These are phyloP conservation scores for Suillus decipiens DNA, from an alignment of 768 basidiomycete species.

Conservation along the genomic window DNA sequence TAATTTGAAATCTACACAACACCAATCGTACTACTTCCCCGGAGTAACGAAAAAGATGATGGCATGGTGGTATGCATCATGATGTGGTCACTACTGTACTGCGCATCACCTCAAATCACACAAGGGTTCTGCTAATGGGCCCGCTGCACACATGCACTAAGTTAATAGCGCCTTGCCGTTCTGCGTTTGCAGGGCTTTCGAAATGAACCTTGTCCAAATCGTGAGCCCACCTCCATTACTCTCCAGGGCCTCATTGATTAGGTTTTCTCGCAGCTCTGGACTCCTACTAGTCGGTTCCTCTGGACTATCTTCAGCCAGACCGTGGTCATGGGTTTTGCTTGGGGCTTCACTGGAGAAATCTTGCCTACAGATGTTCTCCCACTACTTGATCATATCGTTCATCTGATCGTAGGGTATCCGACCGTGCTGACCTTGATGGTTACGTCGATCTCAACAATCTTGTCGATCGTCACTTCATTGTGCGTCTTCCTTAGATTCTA, in stretches of 20 bases:
- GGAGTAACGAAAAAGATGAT: too few relatives aligned
- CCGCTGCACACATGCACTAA: neutral
- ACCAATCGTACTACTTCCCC: too few relatives aligned
- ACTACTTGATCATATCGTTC: neutral
- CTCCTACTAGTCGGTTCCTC: neutral
- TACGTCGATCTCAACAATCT: neutral
- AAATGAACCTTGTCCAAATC: neutral
- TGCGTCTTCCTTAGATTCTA: neutral
- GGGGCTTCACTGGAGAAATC: neutral
- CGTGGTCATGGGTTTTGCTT: neutral
- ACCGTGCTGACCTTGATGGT: conserved; percentile 1
- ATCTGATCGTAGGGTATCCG: neutral
- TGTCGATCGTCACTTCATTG: conserved; percentile 1
- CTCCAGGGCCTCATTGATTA: neutral
- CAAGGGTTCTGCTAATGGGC: too few relatives aligned
- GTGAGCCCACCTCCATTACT: neutral
- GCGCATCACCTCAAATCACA: too few relatives aligned
- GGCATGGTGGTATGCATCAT: too few relatives aligned
- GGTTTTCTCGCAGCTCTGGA: neutral
- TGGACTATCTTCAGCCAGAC: conserved; percentile 2
- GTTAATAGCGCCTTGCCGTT: neutral
- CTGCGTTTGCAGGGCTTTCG: too few relatives aligned
- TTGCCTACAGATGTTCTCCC: neutral
- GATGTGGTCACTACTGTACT: too few relatives aligned
- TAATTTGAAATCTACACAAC: too few relatives aligned